Percentiles rank a stretch among this genome's conserved stretches.
Conservation (phyloP, 2,329 filamentous ascomycete genomes). For the Calonectria pseudoturangicola region DNA sequence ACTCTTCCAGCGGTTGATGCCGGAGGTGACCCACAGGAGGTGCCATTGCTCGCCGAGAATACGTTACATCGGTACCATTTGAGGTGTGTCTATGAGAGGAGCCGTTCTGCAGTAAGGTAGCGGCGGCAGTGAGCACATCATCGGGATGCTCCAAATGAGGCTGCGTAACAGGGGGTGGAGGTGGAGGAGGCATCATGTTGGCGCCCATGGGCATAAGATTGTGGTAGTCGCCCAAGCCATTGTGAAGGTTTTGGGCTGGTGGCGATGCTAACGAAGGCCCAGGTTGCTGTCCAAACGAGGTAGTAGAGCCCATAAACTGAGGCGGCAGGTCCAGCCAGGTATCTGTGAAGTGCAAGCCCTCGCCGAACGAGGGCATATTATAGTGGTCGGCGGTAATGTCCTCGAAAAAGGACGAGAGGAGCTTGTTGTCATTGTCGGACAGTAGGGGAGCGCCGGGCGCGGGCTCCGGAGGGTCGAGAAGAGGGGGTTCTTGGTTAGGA, state of each 20-base stretch:
- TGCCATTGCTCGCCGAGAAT: slow-evolving; percentile 53
- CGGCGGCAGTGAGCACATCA: slow-evolving; percentile 75
- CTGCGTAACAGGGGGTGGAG: slow-evolving; percentile 52
- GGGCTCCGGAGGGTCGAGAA: slow-evolving; percentile 75
- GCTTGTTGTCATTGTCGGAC: slow-evolving; percentile 76
- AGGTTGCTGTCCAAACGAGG: slow-evolving; percentile 76
- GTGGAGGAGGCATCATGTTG: slow-evolving; percentile 61
- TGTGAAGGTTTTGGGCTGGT: slow-evolving; percentile 47
- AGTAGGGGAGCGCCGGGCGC: slow-evolving; percentile 80
- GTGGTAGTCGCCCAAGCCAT: slow-evolving; percentile 48
- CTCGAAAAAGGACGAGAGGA: slow-evolving; percentile 75
- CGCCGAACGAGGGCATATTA: slow-evolving; percentile 69
- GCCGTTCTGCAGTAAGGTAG: slow-evolving; percentile 70
- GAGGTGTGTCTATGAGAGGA: slow-evolving; percentile 50
- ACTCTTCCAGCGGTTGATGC: slow-evolving; percentile 66
- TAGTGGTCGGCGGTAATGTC: slow-evolving; percentile 71
- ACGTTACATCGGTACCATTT: slow-evolving; percentile 53
- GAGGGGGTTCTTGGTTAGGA: slow-evolving; percentile 65
- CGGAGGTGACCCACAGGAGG: slow-evolving; percentile 64
- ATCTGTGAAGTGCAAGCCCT: slow-evolving; percentile 69
- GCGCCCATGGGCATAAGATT: slow-evolving; percentile 51
- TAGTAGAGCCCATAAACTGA: slow-evolving; percentile 78
- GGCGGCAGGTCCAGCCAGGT: slow-evolving; percentile 77
- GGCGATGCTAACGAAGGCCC: slow-evolving; percentile 54
- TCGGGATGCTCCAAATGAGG: slow-evolving; percentile 62